These are phyloP conservation scores for Hyparrhenia diplandra DNA, from an alignment of 176 grass and related monocot genomes.

Conservation along the genomic window DNA sequence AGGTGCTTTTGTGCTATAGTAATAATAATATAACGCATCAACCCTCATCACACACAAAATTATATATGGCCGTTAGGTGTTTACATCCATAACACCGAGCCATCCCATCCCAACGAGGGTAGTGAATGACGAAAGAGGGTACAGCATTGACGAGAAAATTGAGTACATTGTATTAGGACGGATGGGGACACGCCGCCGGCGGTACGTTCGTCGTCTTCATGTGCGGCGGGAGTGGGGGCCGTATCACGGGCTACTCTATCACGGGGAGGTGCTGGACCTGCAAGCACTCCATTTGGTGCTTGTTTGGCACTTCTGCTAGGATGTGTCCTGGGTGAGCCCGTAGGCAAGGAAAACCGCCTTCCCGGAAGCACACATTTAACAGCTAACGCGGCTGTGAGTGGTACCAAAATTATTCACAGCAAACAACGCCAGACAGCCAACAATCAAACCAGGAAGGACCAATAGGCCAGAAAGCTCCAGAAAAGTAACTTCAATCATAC, in stretches of 20 bases:
- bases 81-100: neutral
- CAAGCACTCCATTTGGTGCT: neutral
- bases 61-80: neutral
- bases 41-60: neutral
- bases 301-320: neutral
- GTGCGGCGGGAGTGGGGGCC: neutral
- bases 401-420: too few species aligned
- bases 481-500: neutral
- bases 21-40: neutral
- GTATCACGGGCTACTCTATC: neutral
- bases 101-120: too few species aligned
- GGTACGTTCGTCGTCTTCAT: neutral
- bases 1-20: neutral
- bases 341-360: too few species aligned
- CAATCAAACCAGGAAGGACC: neutral
- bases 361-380: neutral
- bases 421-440: neutral
- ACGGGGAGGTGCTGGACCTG: neutral
- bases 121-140: too few species aligned
- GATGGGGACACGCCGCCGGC: neutral
- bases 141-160: too few species aligned
- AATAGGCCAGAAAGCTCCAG: neutral
- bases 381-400: neutral
- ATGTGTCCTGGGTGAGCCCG: neutral
- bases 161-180: too few species aligned